A percentile compares a stretch with the other conserved stretches of the same genome.
phyloP scores from a whole-genome alignment of 192 early-diverging fungal genomes.

The Linnemannia exigua region DNA sequence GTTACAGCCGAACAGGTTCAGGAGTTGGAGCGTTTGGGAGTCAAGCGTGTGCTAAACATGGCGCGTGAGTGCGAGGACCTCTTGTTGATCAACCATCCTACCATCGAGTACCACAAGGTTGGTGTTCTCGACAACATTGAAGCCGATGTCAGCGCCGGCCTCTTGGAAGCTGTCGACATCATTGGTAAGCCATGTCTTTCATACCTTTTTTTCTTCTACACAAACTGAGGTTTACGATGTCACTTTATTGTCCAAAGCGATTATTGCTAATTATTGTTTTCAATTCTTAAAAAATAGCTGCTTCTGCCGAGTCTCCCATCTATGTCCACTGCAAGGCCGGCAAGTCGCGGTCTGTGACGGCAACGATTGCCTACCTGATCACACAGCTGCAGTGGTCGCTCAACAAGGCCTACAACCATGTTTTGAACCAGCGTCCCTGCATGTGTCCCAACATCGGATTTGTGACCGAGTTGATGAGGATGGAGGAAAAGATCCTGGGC shows the following conservation, averaged over 20 bases:
- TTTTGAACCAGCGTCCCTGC: slow-evolving; percentile 70
- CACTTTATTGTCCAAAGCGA: background rate
- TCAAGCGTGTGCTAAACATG: slow-evolving; percentile 84
- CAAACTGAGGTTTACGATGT: too few species aligned
- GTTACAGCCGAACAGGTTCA: slow-evolving; percentile 69
- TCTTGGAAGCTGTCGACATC: slow-evolving; percentile 73
- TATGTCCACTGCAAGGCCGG: slow-evolving; percentile 88
- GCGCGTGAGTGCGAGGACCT: slow-evolving; percentile 78
- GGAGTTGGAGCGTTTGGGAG: slow-evolving; percentile 64
- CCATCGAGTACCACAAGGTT: slow-evolving; percentile 64
- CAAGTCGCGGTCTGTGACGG: slow-evolving; percentile 78
- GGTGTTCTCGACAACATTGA: slow-evolving; percentile 73
- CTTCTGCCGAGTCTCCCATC: slow-evolving; percentile 60
- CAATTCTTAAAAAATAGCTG: slow-evolving; percentile 15
- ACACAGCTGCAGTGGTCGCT: slow-evolving; percentile 71
- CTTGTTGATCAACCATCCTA: slow-evolving; percentile 40
- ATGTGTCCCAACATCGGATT: slow-evolving; percentile 87
- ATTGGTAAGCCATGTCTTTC: slow-evolving; percentile 67
- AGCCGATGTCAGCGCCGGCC: slow-evolving; percentile 72
- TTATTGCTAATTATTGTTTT: background rate
- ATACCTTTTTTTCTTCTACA: too few species aligned
- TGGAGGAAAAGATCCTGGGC: slow-evolving; percentile 75
- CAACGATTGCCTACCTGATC: slow-evolving; percentile 79
- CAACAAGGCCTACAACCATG: slow-evolving; percentile 74
- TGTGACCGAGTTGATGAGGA: slow-evolving; percentile 74